Base-by-base conservation (phyloP, 2,329 filamentous ascomycete genomes). In the Lecanicillium sp. region DNA sequence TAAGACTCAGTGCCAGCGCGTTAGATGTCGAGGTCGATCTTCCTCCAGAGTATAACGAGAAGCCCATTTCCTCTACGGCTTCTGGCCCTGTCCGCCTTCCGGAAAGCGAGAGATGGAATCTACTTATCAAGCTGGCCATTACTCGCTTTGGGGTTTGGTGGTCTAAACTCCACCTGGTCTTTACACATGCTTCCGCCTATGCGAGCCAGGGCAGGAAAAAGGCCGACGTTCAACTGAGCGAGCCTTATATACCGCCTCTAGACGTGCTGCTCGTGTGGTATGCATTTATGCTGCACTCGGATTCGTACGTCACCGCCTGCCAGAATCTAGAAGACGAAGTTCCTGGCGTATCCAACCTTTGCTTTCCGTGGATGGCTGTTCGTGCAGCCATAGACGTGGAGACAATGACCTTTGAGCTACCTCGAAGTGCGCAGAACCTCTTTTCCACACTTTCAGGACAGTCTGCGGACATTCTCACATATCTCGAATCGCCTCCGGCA, bases 121-220 rank as follows among this genome's bases (percentile, higher is more conserved):
- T 35, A 15, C 33, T 35, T 15, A 15, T 35, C n/a, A 35, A 17
- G 22, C 33, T 35, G 12, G 33, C 33, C 4, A 25, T 35, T 9
- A 20, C 33, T 15, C 33, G 33, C 33, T 35, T 35, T 22, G 33
- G 19, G 20, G 33, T 20, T 3, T 35, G 33, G 33, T 35, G 33
- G 33, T 35, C 33, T 12, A 16, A 35, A 3, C 25, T 35, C n/a
- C 33, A 27, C 11, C 33, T 35, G n/a, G 33, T 35, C 33, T 14
- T 35, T 15, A 35, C 33, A n/a, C 33, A 35, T 25, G 33, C 33
- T 8, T 20, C 33, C 3, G 33, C 33, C 13, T 35, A 35, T 17
- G 33, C 33, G 16, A 35, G 28, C 16, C 33, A 20, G 6, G 33
- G 13, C 33, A 22, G 33, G 19, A 35, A 22, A 19, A 20, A 13